phyloP scores from a whole-genome alignment of 1,139 yeast species.

The Geotrichum klebahnii region DNA sequence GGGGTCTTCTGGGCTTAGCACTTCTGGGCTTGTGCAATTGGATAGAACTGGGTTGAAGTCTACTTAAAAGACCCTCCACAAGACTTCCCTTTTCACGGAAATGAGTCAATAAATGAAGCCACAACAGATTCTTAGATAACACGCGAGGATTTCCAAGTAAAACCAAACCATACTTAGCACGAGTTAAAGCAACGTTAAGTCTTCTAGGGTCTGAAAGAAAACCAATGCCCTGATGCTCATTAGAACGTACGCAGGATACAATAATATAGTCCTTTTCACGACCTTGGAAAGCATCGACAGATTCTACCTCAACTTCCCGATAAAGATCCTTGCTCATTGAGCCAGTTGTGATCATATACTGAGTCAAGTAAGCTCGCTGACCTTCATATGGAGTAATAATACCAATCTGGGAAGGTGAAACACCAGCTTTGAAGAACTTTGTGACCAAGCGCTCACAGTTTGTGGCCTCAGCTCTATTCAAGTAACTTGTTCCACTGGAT shows the following conservation, averaged over 20 bases:
- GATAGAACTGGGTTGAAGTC: constrained; percentile 67
- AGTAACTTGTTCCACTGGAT: constrained; percentile 74
- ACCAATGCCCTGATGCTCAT: constrained; percentile 77
- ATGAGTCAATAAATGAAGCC: constrained; percentile 76
- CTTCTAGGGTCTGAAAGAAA: constrained; percentile 87
- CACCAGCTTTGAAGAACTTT: constrained; percentile 72
- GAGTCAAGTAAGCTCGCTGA: constrained; percentile 77
- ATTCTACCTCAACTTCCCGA: constrained; percentile 75
- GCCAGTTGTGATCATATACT: constrained; percentile 73
- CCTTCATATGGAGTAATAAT: constrained; percentile 94
- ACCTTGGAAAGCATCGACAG: constrained; percentile 96
- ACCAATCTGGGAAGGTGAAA: constrained; percentile 78
- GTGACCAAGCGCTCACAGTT: constrained; percentile 80
- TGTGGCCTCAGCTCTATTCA: constrained; percentile 88
- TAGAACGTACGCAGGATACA: constrained; percentile 86
- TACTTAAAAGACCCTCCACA: constrained; percentile 88
- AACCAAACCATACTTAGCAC: constrained; percentile 82
- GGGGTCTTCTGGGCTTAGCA: neutral
- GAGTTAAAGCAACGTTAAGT: constrained; percentile 84
- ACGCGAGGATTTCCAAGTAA: constrained; percentile 83
- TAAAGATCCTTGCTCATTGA: constrained; percentile 60
- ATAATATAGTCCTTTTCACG: constrained; percentile 90
- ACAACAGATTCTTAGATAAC: constrained; percentile 62
- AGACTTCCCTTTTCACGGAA: constrained; percentile 81
- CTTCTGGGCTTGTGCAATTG: constrained; percentile 37